These are phyloP conservation scores for Fusarium torreyae DNA, from an alignment of 2,329 filamentous ascomycete genomes.

Conservation along the genomic window DNA sequence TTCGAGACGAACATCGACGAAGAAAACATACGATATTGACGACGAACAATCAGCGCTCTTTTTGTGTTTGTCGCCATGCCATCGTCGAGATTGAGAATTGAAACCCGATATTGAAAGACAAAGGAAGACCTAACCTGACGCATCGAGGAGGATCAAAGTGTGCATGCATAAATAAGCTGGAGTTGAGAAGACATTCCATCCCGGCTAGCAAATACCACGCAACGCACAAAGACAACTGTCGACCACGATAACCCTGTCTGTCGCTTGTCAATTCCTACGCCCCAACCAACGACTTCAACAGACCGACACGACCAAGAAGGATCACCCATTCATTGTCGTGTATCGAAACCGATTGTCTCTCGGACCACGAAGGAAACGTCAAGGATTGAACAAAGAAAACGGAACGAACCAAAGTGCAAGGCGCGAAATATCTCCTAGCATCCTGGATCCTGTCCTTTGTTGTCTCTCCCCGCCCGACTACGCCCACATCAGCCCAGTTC, in stretches of 20 bases:
- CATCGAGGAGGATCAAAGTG: slow-evolving; percentile 14
- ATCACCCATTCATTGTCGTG: slow-evolving; percentile 35
- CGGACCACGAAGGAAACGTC: slow-evolving; percentile 13
- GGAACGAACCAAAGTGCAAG: slow-evolving; percentile 28
- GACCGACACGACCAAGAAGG: slow-evolving; percentile 26
- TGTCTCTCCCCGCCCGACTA: slow-evolving; percentile 11
- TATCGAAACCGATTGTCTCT: slow-evolving; percentile 13
- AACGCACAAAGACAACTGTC: slow-evolving; percentile 29
- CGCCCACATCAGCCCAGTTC: slow-evolving; percentile 25
- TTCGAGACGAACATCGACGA: slow-evolving; percentile 40
- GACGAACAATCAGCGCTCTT: slow-evolving; percentile 42
- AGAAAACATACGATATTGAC: slow-evolving; percentile 38
- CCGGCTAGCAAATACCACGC: slow-evolving; percentile 30
- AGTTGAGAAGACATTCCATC: slow-evolving; percentile 4
- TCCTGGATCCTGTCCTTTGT: slow-evolving; percentile 29
- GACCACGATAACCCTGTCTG: slow-evolving; percentile 38
- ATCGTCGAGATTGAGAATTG: slow-evolving; percentile 47
- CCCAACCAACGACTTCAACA: slow-evolving; percentile 10
- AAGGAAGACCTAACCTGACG: slow-evolving; percentile 16
- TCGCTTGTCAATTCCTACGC: slow-evolving; percentile 33
- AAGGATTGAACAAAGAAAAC: slow-evolving; percentile 26
- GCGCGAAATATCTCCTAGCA: slow-evolving; percentile 37
- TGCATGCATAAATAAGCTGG: slow-evolving; percentile 8
- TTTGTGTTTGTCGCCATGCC: slow-evolving; percentile 49
- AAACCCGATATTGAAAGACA: slow-evolving; percentile 34